These are phyloP conservation scores for Spergularia azorica DNA, from an alignment of 179 eudicot genomes.

Conservation along the genomic window DNA sequence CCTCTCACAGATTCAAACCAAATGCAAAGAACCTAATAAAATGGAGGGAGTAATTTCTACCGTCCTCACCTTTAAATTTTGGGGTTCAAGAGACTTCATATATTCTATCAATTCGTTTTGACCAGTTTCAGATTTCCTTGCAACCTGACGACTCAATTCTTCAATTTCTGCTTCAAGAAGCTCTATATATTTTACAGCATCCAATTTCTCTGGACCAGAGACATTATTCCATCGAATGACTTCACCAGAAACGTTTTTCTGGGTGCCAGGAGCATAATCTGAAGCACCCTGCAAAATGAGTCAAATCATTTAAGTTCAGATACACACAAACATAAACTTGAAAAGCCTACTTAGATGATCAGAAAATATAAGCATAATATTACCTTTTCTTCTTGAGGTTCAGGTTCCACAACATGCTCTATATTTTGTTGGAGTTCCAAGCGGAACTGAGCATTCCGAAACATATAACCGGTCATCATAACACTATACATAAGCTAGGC, in stretches of 20 bases:
- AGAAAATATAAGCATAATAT: slow-evolving; percentile 8
- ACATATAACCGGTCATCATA: slow-evolving; percentile 96
- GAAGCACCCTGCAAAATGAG: slow-evolving; percentile 50
- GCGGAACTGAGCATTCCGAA: slow-evolving; percentile 82
- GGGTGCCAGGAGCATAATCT: slow-evolving; percentile 88
- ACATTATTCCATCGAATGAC: slow-evolving; percentile 88
- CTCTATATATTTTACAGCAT: slow-evolving; percentile 83
- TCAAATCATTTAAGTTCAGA: not conserved
- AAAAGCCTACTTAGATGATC: not conserved
- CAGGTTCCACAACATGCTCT: slow-evolving; percentile 86
- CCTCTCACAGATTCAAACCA: too few species aligned
- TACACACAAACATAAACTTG: not conserved
- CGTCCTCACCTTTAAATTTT: slow-evolving; percentile 68
- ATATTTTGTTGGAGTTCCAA: slow-evolving; percentile 85
- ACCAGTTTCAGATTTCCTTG: slow-evolving; percentile 65
- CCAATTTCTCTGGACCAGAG: slow-evolving; percentile 79
- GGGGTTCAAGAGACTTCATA: slow-evolving; percentile 84
- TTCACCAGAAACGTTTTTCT: slow-evolving; percentile 82
- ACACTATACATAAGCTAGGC: slow-evolving; percentile 95
- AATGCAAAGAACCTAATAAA: too few species aligned
- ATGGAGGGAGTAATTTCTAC: not conserved
- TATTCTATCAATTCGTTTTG: slow-evolving; percentile 80
- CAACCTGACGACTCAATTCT: slow-evolving; percentile 74
- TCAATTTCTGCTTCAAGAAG: slow-evolving; percentile 91
- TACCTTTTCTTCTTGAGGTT: slow-evolving; percentile 65